Conservation (phyloP, 352 stramenopile species). For the Phytophthora pseudosyringae region DNA sequence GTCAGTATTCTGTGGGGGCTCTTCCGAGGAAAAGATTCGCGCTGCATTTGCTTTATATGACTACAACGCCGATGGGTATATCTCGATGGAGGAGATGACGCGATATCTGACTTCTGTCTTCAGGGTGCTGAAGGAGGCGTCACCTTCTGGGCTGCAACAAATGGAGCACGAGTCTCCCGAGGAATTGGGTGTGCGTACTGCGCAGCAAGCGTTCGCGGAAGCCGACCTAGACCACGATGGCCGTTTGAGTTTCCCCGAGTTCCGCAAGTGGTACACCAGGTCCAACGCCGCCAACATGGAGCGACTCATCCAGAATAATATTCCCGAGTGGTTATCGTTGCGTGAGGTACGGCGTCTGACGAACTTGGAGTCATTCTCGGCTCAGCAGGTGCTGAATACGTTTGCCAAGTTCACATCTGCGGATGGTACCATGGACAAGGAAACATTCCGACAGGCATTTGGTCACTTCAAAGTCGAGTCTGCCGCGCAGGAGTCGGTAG, state of each 20-base stretch:
- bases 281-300: conserved; percentile 82
- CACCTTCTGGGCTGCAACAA: conserved; percentile 51
- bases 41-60: conserved; percentile 87
- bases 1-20: conserved; percentile 85
- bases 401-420: conserved; percentile 72
- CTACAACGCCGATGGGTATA: conserved; percentile 85
- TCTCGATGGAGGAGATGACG: conserved; percentile 88
- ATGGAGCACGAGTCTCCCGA: conserved; percentile 63
- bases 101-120: conserved; percentile 88
- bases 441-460: conserved; percentile 69
- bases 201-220: conserved; percentile 76
- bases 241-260: conserved; percentile 78
- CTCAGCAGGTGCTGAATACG: conserved; percentile 78
- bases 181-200: conserved; percentile 66
- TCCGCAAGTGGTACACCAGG: conserved; percentile 82
- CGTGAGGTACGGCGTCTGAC: conserved; percentile 81
- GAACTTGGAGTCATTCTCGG: conserved; percentile 72
- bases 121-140: conserved; percentile 82
- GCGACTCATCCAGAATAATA: conserved; percentile 79
- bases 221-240: conserved; percentile 74
- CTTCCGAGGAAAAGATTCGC: conserved; percentile 77
- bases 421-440: conserved; percentile 75
- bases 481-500: conserved; percentile 19
- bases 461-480: conserved; percentile 52
- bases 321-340: conserved; percentile 78